Evolutionary conservation across 352 stramenopile species (phyloP), one percentile per base, ranked within the genome.

Genomic region (Globisporangium mamillatum): DNA sequence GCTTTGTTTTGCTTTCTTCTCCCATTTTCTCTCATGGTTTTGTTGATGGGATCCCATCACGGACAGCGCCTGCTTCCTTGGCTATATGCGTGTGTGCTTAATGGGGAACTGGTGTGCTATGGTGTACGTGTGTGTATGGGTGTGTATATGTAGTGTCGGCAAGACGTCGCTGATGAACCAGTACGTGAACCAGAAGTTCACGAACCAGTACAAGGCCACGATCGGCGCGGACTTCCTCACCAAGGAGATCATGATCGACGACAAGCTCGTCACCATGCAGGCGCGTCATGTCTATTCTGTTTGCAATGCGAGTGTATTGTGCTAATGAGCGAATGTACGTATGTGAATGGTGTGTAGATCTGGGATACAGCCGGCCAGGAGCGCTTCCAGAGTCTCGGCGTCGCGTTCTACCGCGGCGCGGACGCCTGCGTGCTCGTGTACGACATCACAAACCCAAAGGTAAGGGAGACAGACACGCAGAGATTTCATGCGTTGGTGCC

Each of bases 161-260:
- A 99, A 99, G 86, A 99, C 97, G 55, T 99, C 95, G 56, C 81
- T 99, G 38, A 99, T 99, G 97, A 99, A 99, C 82, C 96, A 99
- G 76, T 99, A 99, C 81, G 95, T 99, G 67, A 98, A 98, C 66
- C 93, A 99, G 70, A 98, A 97, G 78, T 99, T 99, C 80, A 97
- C 91, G 38, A 98, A 95, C 67, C 97, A 99, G 83, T 99, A 99
- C 87, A 99, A 99, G 75, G 97, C 97, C 24, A 99, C 98, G 5
- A 99, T 99, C 77, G 98, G 98, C 58, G 97, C 98, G 29, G 98
- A 99, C 77, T 99, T 99, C 75, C 84, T 99, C 55, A 98, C 95
- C 16, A 99, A 99, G 75, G 96, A 99, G 75, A 94, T 94, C 60
- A 93, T 98, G 76, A 87, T 98, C 64, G 91, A 99, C 75, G 92